A percentile compares a stretch with the other conserved stretches of the same genome.
These are phyloP conservation scores for Besnoitia besnoiti DNA, from an alignment of 169 alveolate genomes.

Conservation along the genomic window DNA sequence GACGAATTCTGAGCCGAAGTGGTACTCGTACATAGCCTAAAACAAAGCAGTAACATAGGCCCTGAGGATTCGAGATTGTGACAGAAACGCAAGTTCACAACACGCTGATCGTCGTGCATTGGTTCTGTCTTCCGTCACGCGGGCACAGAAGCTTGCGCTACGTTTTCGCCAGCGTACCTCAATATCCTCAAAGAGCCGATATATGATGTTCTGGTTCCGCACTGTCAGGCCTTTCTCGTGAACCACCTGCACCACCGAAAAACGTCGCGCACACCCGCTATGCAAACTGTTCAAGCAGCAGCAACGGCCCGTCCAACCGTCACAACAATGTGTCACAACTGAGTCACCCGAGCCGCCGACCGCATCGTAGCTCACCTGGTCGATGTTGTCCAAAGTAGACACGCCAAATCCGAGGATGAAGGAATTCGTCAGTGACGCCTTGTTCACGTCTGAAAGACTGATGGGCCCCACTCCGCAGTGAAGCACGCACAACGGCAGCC, in stretches of 20 bases:
- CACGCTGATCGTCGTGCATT: too few relatives aligned
- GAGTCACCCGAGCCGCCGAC: too few relatives aligned
- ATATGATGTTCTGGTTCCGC: slow-evolving; percentile 38
- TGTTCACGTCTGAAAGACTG: slow-evolving; percentile 26
- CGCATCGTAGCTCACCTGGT: slow-evolving; percentile 18
- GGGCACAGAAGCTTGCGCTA: too few relatives aligned
- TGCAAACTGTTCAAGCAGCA: background rate
- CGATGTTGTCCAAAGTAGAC: slow-evolving; percentile 28
- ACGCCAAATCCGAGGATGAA: slow-evolving; percentile 44
- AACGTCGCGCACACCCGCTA: background rate
- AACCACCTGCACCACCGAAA: background rate
- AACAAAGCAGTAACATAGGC: background rate
- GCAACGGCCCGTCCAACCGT: too few relatives aligned
- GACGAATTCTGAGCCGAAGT: slow-evolving; percentile 40
- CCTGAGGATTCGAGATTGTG: background rate
- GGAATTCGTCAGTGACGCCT: slow-evolving; percentile 43
- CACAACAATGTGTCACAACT: too few relatives aligned
- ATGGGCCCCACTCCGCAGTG: slow-evolving; percentile 55
- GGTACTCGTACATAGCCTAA: slow-evolving; percentile 8
- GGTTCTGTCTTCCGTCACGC: too few relatives aligned
- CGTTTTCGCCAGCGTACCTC: slow-evolving; percentile 34
- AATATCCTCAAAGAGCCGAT: slow-evolving; percentile 52
- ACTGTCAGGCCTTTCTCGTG: slow-evolving; percentile 2
- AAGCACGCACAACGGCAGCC: slow-evolving; percentile 50
- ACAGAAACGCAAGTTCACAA: background rate